Evolutionary conservation across 371 early-diverging fungal genomes (phyloP).

Genomic region (Basidiobolus heterosporus): DNA sequence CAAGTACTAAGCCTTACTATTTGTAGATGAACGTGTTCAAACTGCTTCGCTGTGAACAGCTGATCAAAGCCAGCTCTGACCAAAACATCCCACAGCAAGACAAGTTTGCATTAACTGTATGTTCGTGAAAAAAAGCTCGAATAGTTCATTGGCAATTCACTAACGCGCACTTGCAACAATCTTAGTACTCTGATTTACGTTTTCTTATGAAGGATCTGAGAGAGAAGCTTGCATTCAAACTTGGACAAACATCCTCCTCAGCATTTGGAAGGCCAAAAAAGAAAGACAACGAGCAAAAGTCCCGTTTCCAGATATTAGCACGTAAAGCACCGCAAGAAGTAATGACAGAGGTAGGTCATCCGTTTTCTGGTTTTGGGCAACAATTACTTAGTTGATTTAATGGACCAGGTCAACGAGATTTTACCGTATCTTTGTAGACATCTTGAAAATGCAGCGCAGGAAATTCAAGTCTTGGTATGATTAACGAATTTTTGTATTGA

Average conservation of each 20-base stretch:
- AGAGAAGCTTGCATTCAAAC: slow-evolving; percentile 29
- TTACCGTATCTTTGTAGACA: too few relatives aligned
- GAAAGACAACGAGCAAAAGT: slow-evolving; percentile 4
- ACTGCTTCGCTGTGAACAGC: too few relatives aligned
- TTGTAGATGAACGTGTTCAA: too few relatives aligned
- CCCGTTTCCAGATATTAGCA: slow-evolving; percentile 13
- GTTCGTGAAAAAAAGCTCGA: too few relatives aligned
- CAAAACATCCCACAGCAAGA: slow-evolving; percentile 5
- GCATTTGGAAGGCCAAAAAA: slow-evolving; percentile 2
- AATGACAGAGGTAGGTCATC: slow-evolving; percentile 14
- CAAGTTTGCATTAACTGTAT: background rate
- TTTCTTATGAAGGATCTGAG: slow-evolving; percentile 33
- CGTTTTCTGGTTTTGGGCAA: slow-evolving; percentile 7
- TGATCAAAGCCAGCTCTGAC: too few relatives aligned
- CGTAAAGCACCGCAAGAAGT: slow-evolving; percentile 18
- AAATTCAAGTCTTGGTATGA: too few relatives aligned
- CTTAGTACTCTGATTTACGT: slow-evolving; percentile 13
- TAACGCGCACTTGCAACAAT: slow-evolving; percentile 7
- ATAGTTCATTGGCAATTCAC: background rate
- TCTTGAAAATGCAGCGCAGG: too few relatives aligned
- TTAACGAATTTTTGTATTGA: too few relatives aligned
- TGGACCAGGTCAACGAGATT: too few relatives aligned
- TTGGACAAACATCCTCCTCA: too few relatives aligned
- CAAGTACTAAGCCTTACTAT: too few relatives aligned
- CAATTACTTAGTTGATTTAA: background rate